Conservation (phyloP, 2,329 filamentous ascomycete species). For the Alternaria triticimaculans region DNA sequence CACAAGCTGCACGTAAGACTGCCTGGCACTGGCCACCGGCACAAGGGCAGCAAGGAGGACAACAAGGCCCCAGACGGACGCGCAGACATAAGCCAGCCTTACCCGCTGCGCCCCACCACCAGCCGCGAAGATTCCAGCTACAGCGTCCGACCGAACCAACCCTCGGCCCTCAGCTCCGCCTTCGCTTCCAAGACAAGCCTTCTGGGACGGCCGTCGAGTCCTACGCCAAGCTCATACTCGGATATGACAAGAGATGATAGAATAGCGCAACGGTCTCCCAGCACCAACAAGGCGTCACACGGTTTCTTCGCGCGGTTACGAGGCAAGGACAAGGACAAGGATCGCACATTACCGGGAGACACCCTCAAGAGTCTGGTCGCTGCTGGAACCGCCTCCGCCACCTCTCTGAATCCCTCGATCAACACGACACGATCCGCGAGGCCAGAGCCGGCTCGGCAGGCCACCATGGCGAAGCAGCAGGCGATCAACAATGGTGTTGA, state of each 20-base stretch:
- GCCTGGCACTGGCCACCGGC: constrained; percentile 66
- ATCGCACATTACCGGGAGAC: constrained; percentile 43
- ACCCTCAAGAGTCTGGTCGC: constrained; percentile 48
- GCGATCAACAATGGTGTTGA: constrained; percentile 25
- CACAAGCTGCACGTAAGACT: constrained; percentile 64
- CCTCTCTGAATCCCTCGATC: constrained; percentile 47
- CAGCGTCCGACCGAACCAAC: constrained; percentile 53
- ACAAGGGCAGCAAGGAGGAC: constrained; percentile 71
- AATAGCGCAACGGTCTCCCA: constrained; percentile 61
- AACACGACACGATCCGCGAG: constrained; percentile 35
- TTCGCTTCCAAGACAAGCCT: constrained; percentile 59
- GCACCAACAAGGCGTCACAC: constrained; percentile 58
- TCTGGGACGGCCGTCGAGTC: constrained; percentile 74
- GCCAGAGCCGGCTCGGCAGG: constrained; percentile 38
- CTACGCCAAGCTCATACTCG: constrained; percentile 77
- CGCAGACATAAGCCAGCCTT: constrained; percentile 50
- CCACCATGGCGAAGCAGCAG: constrained; percentile 36
- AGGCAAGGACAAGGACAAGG: constrained; percentile 57
- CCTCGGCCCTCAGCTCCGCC: constrained; percentile 55
- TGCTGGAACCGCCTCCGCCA: constrained; percentile 42
- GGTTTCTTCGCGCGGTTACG: constrained; percentile 63
- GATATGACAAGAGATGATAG: constrained; percentile 57
- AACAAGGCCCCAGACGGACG: constrained; percentile 42
- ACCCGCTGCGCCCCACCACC: constrained; percentile 71
- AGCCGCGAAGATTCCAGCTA: constrained; percentile 76